A percentile compares a stretch with the other conserved stretches of the same genome.
These are phyloP conservation scores for Hyparrhenia diplandra DNA, from an alignment of 176 grass and related monocot species.

Conservation along the genomic window DNA sequence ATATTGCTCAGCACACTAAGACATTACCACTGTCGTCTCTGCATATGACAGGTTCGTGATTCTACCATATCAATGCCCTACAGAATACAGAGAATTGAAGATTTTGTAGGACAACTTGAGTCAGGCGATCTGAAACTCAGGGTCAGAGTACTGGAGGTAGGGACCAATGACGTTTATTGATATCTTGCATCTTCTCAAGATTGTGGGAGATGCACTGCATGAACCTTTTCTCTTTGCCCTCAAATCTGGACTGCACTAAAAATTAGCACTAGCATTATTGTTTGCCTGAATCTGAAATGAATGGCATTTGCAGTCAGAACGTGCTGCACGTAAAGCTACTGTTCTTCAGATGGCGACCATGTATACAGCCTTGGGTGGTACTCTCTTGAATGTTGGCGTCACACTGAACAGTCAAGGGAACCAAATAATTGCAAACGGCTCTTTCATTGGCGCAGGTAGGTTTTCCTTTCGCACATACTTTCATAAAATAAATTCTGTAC, in stretches of 20 bases:
- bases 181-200: neutral
- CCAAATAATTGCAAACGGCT: slow-evolving; percentile 59
- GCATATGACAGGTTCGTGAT: slow-evolving; percentile 68
- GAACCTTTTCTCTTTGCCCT: neutral
- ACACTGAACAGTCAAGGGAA: slow-evolving; percentile 76
- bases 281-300: neutral
- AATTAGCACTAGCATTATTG: neutral
- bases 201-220: neutral
- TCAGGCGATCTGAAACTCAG: slow-evolving; percentile 88
- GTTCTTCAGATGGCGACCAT: slow-evolving; percentile 90
- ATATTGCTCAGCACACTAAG: neutral
- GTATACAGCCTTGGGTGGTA: slow-evolving; percentile 80
- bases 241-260: neutral
- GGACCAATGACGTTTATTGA: neutral
- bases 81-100: slow-evolving; percentile 79
- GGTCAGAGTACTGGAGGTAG: slow-evolving; percentile 96
- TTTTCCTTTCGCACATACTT: neutral
- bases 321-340: slow-evolving; percentile 75
- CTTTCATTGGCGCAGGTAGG: slow-evolving; percentile 72
- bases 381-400: slow-evolving; percentile 80
- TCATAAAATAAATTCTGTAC: neutral
- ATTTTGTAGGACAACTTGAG: slow-evolving; percentile 91
- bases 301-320: slow-evolving; percentile 68
- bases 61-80: slow-evolving; percentile 92
- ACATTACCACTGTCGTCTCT: neutral